phyloP scores from a whole-genome alignment of 805 yeast genomes.

The Teunomyces funiuensis region DNA sequence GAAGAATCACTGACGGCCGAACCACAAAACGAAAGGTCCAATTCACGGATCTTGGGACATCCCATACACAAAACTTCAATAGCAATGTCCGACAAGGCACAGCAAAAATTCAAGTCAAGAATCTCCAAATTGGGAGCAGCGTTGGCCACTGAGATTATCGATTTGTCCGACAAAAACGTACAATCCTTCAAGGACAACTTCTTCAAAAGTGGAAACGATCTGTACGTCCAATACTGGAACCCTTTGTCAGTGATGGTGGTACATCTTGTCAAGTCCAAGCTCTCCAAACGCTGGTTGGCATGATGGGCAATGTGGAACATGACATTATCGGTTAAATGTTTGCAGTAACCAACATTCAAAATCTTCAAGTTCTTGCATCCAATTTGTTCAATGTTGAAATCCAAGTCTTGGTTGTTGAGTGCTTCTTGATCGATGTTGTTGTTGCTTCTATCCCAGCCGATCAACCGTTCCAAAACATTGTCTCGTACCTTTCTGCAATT shows the following conservation, averaged over 20 bases:
- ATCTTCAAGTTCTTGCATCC: conserved; percentile 62
- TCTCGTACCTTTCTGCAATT: conserved; percentile 75
- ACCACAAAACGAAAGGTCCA: conserved; percentile 74
- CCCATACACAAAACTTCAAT: conserved; percentile 66
- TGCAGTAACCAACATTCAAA: conserved; percentile 69
- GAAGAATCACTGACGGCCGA: conserved; percentile 77
- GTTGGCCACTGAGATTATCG: conserved; percentile 60
- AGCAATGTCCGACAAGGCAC: conserved; percentile 69
- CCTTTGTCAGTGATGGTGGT: conserved; percentile 78
- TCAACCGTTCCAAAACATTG: conserved; percentile 65
- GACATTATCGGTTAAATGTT: conserved; percentile 66
- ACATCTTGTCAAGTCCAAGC: conserved; percentile 68
- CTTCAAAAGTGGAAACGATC: conserved; percentile 52
- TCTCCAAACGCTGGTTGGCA: conserved; percentile 54
- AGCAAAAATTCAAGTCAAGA: conserved; percentile 69
- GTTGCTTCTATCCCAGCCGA: conserved; percentile 47
- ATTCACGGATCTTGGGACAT: conserved; percentile 52
- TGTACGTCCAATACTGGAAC: conserved; percentile 62
- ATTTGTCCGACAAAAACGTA: conserved; percentile 66
- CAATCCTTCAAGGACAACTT: conserved; percentile 65
- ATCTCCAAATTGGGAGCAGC: conserved; percentile 58
- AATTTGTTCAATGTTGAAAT: conserved; percentile 18
- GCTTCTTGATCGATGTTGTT: conserved; percentile 4
- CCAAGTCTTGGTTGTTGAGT: conserved; percentile 10
- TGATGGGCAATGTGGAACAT: conserved; percentile 62